phyloP scores from a whole-genome alignment of 305 asterid species.

The Lippia alba region DNA sequence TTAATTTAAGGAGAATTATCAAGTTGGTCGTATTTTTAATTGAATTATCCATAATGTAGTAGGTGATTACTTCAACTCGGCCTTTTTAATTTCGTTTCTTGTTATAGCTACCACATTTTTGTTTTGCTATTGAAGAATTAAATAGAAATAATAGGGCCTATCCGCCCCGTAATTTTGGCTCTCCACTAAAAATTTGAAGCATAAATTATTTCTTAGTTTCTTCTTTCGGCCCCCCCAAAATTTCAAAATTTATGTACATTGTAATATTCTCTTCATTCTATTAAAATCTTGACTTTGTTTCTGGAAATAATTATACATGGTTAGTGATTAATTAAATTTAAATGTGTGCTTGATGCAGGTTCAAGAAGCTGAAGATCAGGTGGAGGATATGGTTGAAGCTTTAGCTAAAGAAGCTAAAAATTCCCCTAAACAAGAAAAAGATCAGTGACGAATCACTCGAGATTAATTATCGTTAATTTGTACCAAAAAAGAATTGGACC shows the following conservation, averaged over 20 bases:
- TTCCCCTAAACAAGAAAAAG: slow-evolving; percentile 28
- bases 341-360: slow-evolving; percentile 48
- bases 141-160: too few relatives aligned
- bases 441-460: slow-evolving; percentile 14
- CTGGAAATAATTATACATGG: neutral
- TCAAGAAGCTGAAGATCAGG: slow-evolving; percentile 59
- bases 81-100: too few relatives aligned
- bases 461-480: neutral
- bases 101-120: neutral
- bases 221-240: neutral
- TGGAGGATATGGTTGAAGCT: slow-evolving; percentile 50
- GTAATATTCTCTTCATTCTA: neutral
- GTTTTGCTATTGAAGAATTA: too few relatives aligned
- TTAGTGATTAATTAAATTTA: neutral
- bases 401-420: slow-evolving; percentile 32
- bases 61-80: neutral
- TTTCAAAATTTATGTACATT: too few relatives aligned
- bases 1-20: neutral
- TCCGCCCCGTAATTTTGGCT: neutral
- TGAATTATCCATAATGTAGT: neutral
- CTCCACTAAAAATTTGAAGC: neutral
- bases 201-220: neutral
- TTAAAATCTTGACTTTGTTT: neutral
- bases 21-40: slow-evolving; percentile 39
- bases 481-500: neutral